phyloP scores from a whole-genome alignment of 768 basidiomycete genomes.

The Tephrocybe sp. region DNA sequence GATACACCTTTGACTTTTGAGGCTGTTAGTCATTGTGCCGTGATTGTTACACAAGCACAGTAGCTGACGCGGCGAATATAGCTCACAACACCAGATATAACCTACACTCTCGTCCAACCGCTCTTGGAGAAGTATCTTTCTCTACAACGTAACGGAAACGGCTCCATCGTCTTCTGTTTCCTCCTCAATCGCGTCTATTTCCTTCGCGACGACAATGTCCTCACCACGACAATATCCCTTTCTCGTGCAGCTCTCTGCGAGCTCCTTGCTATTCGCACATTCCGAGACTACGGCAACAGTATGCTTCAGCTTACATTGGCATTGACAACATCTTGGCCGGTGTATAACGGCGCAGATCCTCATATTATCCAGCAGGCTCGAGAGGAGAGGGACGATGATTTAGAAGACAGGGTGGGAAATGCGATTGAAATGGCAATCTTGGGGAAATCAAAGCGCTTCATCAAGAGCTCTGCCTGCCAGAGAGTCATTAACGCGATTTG shows the following conservation, averaged over 20 bases:
- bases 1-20: slow-evolving; percentile 86
- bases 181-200: slow-evolving; percentile 88
- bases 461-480: slow-evolving; percentile 85
- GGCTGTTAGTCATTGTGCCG: slow-evolving; percentile 44
- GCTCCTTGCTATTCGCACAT: slow-evolving; percentile 77
- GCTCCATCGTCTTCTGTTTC: slow-evolving; percentile 83
- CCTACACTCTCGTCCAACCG: slow-evolving; percentile 86
- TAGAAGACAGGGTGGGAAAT: slow-evolving; percentile 82
- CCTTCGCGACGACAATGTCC: slow-evolving; percentile 69
- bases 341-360: slow-evolving; percentile 73
- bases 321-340: slow-evolving; percentile 77
- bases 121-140: slow-evolving; percentile 82
- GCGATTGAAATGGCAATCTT: slow-evolving; percentile 93
- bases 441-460: slow-evolving; percentile 83
- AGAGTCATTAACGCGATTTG: slow-evolving; percentile 86
- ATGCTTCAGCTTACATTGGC: slow-evolving; percentile 67
- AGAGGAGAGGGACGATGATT: slow-evolving; percentile 64
- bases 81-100: slow-evolving; percentile 83
- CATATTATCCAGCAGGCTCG: slow-evolving; percentile 54
- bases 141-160: slow-evolving; percentile 72
- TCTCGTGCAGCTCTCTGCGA: slow-evolving; percentile 86
- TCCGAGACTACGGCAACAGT: slow-evolving; percentile 69
- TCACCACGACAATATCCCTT: slow-evolving; percentile 64
- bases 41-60: background rate
- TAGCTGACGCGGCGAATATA: slow-evolving; percentile 25